Evolutionary conservation across 2,329 filamentous ascomycete genomes (phyloP).

Genomic region (Domatiomyces catenatus): DNA sequence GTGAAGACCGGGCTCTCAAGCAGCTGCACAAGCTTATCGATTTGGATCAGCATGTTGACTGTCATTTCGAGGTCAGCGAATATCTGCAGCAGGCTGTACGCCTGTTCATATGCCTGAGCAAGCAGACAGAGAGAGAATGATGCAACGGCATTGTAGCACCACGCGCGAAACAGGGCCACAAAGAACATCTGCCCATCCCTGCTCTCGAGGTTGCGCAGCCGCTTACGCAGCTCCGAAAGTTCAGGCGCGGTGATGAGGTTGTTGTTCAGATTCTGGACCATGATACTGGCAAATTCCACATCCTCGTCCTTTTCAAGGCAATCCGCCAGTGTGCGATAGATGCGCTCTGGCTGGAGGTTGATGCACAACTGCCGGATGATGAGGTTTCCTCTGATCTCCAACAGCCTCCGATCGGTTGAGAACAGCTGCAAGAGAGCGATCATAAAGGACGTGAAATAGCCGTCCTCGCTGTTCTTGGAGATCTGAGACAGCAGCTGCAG

Average conservation of each 20-base stretch:
- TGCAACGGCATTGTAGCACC: slow-evolving; percentile 96
- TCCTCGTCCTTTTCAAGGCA: slow-evolving; percentile 97
- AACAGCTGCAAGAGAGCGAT: slow-evolving; percentile 89
- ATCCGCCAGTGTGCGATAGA: slow-evolving; percentile 88
- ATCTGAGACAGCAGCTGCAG: slow-evolving; percentile 89
- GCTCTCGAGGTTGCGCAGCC: slow-evolving; percentile 77
- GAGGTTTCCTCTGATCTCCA: slow-evolving; percentile 85
- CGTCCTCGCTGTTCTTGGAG: slow-evolving; percentile 88
- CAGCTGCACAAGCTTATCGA: slow-evolving; percentile 93
- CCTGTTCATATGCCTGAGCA: slow-evolving; percentile 94
- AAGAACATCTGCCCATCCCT: slow-evolving; percentile 95
- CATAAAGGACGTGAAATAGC: slow-evolving; percentile 98
- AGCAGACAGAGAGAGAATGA: slow-evolving; percentile 92
- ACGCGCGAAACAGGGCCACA: slow-evolving; percentile 82
- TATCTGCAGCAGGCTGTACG: slow-evolving; percentile 87
- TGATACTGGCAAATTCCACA: slow-evolving; percentile 95
- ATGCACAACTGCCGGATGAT: slow-evolving; percentile 93
- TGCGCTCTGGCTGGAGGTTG: slow-evolving; percentile 81
- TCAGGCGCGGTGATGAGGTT: slow-evolving; percentile 97
- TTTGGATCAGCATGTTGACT: slow-evolving; percentile 95
- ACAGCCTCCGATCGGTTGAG: slow-evolving; percentile 75
- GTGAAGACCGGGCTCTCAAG: slow-evolving; percentile 97
- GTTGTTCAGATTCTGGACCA: slow-evolving; percentile 98
- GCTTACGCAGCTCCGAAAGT: slow-evolving; percentile 74
- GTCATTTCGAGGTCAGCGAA: slow-evolving; percentile 98